phyloP scores from a whole-genome alignment of 345 rosid genomes.

The Nephelium lappaceum region DNA sequence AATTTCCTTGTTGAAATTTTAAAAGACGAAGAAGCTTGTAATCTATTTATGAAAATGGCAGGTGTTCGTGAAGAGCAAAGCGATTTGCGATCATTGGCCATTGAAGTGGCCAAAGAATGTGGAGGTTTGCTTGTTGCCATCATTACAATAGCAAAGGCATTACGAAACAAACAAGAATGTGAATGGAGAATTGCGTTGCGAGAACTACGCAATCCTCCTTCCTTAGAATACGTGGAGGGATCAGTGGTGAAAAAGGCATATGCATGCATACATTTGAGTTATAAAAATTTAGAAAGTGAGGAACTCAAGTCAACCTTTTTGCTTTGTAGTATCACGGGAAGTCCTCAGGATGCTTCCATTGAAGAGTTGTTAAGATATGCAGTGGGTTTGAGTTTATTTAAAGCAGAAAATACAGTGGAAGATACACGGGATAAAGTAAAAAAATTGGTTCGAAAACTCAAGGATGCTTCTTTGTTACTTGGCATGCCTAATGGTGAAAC shows the following conservation, averaged over 20 bases:
- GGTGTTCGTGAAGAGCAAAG: conserved; percentile 4
- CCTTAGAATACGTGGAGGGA: neutral
- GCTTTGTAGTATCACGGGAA: conserved; percentile 8
- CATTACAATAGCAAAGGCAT: conserved; percentile 17
- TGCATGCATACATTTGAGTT: neutral
- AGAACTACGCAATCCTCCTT: neutral
- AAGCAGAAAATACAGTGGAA: neutral
- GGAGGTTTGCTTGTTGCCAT: conserved; percentile 18
- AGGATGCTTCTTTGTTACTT: neutral
- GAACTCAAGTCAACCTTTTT: neutral
- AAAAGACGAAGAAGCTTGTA: conserved; percentile 16
- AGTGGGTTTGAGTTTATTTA: conserved; percentile 20
- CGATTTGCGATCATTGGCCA: conserved; percentile 11
- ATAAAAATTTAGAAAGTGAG: neutral
- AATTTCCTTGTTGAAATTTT: neutral
- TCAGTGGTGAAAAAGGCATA: too few relatives aligned
- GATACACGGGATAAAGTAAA: conserved; percentile 4
- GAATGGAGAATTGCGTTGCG: conserved; percentile 29
- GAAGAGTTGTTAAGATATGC: neutral
- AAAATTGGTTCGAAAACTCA: neutral
- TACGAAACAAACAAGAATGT: neutral
- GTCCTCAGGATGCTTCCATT: neutral
- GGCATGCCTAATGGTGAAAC: neutral
- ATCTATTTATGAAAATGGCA: conserved; percentile 22
- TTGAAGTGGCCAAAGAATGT: conserved; percentile 21